phyloP scores from a whole-genome alignment of 495 filamentous ascomycete genomes.

The Polyplosphaeria fusca region DNA sequence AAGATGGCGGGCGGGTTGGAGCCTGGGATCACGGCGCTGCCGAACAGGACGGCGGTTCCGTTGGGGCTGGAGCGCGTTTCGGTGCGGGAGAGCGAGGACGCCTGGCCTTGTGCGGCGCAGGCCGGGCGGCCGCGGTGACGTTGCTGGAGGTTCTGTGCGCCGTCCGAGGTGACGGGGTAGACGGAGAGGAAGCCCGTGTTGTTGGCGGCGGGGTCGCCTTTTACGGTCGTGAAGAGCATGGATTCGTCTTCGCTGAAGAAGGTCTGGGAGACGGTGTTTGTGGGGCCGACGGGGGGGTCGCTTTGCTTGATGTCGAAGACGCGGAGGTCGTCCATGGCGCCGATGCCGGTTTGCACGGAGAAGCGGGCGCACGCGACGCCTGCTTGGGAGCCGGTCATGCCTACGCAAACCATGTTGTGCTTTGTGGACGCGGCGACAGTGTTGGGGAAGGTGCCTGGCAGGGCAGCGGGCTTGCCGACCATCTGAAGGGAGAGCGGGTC shows the following conservation, averaged over 20 bases:
- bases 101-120: not conserved
- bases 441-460: slow-evolving; percentile 56
- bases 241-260: slow-evolving; percentile 55
- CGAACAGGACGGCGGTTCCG: slow-evolving; percentile 57
- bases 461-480: slow-evolving; percentile 44
- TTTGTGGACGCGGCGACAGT: slow-evolving; percentile 53
- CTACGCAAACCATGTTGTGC: slow-evolving; percentile 53
- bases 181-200: slow-evolving; percentile 54
- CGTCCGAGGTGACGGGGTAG: slow-evolving; percentile 42
- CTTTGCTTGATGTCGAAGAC: slow-evolving; percentile 48
- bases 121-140: not conserved
- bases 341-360: slow-evolving; percentile 40
- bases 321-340: slow-evolving; percentile 45
- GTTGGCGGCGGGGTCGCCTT: slow-evolving; percentile 52
- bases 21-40: slow-evolving; percentile 46
- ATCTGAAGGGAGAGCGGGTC: slow-evolving; percentile 48
- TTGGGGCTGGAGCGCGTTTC: slow-evolving; percentile 32
- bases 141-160: not conserved
- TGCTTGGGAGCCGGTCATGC: slow-evolving; percentile 50
- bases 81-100: slow-evolving; percentile 24
- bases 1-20: slow-evolving; percentile 43
- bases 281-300: slow-evolving; percentile 54
- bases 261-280: slow-evolving; percentile 53
- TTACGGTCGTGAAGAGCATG: slow-evolving; percentile 54
- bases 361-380: slow-evolving; percentile 54